phyloP scores from a whole-genome alignment of 352 stramenopile genomes.

The Pythium insidiosum region DNA sequence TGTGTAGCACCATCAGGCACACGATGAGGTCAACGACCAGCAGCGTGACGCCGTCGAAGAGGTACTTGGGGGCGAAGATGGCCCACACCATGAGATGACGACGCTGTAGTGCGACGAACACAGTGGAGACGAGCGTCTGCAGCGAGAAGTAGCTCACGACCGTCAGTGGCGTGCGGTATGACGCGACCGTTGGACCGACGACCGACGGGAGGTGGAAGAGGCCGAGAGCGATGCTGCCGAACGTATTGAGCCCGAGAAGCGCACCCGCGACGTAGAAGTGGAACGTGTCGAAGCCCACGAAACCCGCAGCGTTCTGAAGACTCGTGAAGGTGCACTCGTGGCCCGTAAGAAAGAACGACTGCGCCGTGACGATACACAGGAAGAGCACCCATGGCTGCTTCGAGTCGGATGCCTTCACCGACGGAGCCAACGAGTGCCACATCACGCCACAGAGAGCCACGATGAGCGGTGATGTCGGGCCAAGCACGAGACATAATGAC shows the following conservation, averaged over 20 bases:
- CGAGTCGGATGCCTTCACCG: not conserved
- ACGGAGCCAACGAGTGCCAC: constrained; percentile 12
- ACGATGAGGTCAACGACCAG: constrained; percentile 46
- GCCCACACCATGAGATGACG: constrained; percentile 91
- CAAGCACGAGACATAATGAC: constrained; percentile 66
- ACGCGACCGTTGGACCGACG: not conserved
- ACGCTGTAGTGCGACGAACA: constrained; percentile 78
- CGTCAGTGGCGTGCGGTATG: constrained; percentile 3
- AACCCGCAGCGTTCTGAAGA: constrained; percentile 85
- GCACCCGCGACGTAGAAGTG: constrained; percentile 62
- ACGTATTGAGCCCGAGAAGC: constrained; percentile 85
- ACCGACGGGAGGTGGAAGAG: constrained; percentile 31
- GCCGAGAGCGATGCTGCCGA: constrained; percentile 56
- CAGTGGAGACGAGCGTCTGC: constrained; percentile 59
- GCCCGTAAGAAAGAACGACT: constrained; percentile 83
- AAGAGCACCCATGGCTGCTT: constrained; percentile 37
- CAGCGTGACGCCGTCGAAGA: constrained; percentile 72
- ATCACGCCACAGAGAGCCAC: constrained; percentile 35
- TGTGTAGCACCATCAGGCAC: too few species aligned
- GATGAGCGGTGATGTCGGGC: constrained; percentile 49
- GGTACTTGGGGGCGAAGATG: constrained; percentile 89
- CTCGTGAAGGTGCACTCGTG: constrained; percentile 88
- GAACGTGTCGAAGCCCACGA: constrained; percentile 86
- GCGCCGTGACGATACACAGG: constrained; percentile 49
- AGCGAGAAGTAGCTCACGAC: constrained; percentile 44